phyloP scores from a whole-genome alignment of 345 rosid species.

The Jatropha curcas region DNA sequence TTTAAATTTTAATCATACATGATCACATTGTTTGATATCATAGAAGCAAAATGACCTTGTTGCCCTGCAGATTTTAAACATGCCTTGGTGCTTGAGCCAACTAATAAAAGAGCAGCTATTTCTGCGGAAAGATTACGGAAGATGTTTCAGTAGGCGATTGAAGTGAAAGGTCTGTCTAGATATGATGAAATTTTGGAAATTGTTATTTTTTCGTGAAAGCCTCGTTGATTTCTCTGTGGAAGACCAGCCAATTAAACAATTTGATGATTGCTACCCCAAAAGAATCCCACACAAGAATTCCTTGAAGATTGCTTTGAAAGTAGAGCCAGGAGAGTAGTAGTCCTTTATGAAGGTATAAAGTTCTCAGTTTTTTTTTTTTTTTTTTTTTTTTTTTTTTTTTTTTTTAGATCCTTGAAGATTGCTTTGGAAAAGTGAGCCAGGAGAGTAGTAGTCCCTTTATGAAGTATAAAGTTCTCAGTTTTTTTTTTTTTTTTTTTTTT shows the following conservation, averaged over 20 bases:
- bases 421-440: too few relatives aligned
- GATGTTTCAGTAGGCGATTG: conserved; percentile 38
- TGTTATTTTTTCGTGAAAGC: background rate
- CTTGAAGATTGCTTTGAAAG: background rate
- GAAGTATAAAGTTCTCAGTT: too few relatives aligned
- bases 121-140: conserved; percentile 81
- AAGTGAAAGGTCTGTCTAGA: background rate
- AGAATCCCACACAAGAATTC: background rate
- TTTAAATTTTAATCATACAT: background rate
- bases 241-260: background rate
- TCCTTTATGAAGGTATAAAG: conserved; percentile 1
- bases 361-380: background rate
- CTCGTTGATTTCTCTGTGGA: background rate
- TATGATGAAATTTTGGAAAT: background rate
- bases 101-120: conserved; percentile 77
- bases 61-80: conserved; percentile 65
- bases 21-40: background rate
- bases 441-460: too few relatives aligned
- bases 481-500: too few relatives aligned
- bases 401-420: too few relatives aligned
- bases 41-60: conserved; percentile 7
- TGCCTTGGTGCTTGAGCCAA: conserved; percentile 93
- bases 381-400: background rate
- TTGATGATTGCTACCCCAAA: background rate
- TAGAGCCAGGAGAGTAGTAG: background rate